Evolutionary conservation across 306 rosid genomes (phyloP).

Genomic region (Glycyrrhiza uralensis): DNA sequence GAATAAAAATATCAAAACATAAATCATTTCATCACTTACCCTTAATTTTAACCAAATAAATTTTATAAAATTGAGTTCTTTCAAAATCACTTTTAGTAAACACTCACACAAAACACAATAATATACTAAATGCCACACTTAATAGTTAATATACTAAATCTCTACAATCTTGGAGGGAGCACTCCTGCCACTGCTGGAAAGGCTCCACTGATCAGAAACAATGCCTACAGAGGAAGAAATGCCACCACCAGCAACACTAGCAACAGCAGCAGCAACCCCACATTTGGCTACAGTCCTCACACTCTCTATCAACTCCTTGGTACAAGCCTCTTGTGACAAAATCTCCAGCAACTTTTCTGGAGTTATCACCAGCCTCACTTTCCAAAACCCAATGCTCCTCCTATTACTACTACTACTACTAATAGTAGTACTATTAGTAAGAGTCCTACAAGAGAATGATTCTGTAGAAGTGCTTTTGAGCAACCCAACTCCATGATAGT

Average conservation of each 20-base stretch:
- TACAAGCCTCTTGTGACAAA: conserved; percentile 61
- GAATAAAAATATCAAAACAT: too few relatives aligned
- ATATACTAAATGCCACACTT: too few relatives aligned
- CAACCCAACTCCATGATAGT: conserved; percentile 27
- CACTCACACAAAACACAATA: too few relatives aligned
- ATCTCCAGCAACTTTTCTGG: conserved; percentile 65
- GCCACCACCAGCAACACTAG: background rate
- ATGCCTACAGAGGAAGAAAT: conserved; percentile 23
- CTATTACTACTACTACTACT: background rate
- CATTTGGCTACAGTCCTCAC: conserved; percentile 82
- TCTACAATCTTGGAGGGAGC: conserved; percentile 56
- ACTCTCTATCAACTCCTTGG: conserved; percentile 70
- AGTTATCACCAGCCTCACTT: conserved; percentile 71
- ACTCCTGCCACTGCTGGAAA: conserved; percentile 60
- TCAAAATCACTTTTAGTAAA: too few relatives aligned
- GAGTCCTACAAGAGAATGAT: conserved; percentile 38
- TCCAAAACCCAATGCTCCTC: conserved; percentile 54
- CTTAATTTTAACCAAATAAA: too few relatives aligned
- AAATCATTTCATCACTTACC: too few relatives aligned
- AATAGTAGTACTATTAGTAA: background rate
- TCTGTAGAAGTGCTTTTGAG: conserved; percentile 54
- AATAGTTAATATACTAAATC: too few relatives aligned
- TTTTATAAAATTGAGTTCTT: too few relatives aligned
- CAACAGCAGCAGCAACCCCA: conserved; percentile 23
- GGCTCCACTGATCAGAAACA: conserved; percentile 77